Evolutionary conservation across 208 protist species (phyloP).

Genomic region (Trypanosoma avium): DNA sequence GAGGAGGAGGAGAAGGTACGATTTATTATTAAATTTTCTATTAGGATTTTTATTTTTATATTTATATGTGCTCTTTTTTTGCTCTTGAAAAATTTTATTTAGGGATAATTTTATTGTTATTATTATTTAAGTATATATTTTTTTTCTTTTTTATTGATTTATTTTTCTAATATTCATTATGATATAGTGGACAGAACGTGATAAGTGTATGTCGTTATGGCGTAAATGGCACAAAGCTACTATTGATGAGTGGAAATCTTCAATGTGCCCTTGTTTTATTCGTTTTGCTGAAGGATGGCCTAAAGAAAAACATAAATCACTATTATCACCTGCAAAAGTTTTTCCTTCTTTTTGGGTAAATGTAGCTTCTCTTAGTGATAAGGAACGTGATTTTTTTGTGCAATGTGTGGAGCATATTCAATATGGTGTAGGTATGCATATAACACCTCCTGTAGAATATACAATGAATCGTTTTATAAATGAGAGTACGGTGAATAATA

Average conservation of each 20-base stretch:
- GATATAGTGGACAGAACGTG: not conserved
- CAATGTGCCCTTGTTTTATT: slow-evolving; percentile 23
- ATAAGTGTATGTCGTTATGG: slow-evolving; percentile 24
- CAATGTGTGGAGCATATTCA: slow-evolving; percentile 37
- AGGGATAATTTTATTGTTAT: not conserved
- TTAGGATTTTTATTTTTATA: not conserved
- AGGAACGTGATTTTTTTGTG: slow-evolving; percentile 35
- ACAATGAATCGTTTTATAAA: slow-evolving; percentile 15
- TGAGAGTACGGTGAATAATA: not conserved
- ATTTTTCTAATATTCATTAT: not conserved
- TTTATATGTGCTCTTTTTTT: not conserved
- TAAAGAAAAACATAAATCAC: not conserved
- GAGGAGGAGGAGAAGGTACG: not conserved
- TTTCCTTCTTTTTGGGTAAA: slow-evolving; percentile 34
- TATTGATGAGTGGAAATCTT: slow-evolving; percentile 14
- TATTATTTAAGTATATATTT: not conserved
- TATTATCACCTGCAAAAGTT: slow-evolving; percentile 10
- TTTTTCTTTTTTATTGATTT: not conserved
- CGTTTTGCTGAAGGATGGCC: slow-evolving; percentile 23
- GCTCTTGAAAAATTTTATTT: no score
- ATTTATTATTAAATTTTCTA: not conserved
- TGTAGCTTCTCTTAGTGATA: slow-evolving; percentile 14
- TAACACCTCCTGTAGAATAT: slow-evolving; percentile 6
- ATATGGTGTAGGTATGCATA: slow-evolving; percentile 18
- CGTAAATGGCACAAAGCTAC: slow-evolving; percentile 23